These are phyloP conservation scores for Cordyceps tenuipes DNA, from an alignment of 2,329 filamentous ascomycete species.

Conservation along the genomic window DNA sequence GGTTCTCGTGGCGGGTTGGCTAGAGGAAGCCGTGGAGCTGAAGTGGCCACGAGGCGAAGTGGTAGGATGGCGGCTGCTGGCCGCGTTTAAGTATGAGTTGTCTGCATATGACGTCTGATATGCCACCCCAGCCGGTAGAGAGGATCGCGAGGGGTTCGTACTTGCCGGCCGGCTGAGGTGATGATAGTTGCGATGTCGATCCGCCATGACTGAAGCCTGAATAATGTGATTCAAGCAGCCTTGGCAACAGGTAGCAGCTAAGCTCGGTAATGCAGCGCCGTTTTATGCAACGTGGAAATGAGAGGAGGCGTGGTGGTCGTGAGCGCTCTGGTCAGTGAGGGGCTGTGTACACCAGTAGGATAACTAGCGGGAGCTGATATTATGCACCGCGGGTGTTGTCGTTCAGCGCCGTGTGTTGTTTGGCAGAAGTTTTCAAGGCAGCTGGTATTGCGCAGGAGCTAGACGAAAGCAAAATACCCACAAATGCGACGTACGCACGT, in stretches of 20 bases:
- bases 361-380: neutral
- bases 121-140: slow-evolving; percentile 42
- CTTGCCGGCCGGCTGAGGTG: slow-evolving; percentile 36
- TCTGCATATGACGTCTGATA: slow-evolving; percentile 43
- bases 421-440: neutral
- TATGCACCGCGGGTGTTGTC: neutral
- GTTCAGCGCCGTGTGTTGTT: neutral
- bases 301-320: neutral
- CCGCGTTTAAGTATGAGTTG: slow-evolving; percentile 46
- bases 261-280: neutral
- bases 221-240: neutral
- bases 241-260: no score
- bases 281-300: neutral
- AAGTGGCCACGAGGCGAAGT: slow-evolving; percentile 27
- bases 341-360: neutral
- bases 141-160: slow-evolving; percentile 43
- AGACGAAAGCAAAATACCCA: no score
- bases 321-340: neutral
- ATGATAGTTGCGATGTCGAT: slow-evolving; percentile 35
- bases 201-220: slow-evolving; percentile 30
- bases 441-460: no score
- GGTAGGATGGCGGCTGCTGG: slow-evolving; percentile 26
- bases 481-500: no score
- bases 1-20: slow-evolving; percentile 38
- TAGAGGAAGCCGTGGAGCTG: slow-evolving; percentile 26